Percentiles rank a stretch among this genome's conserved stretches.
Conservation (phyloP, 179 eudicot genomes). For the Spinacia oleracea region DNA sequence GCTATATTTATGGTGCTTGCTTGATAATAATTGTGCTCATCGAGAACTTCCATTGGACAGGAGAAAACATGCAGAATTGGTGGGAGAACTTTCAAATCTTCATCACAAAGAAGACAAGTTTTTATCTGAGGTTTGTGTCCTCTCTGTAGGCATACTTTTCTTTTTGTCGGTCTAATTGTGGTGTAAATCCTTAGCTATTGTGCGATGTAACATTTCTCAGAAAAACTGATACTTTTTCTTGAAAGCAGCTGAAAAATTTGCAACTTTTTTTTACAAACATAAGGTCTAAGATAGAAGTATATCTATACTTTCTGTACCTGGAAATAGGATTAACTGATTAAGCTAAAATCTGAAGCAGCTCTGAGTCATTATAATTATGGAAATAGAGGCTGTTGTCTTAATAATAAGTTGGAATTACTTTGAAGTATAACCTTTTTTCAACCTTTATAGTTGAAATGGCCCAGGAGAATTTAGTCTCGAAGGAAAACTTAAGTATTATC, state of each 20-base stretch:
- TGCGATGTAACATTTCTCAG: not conserved
- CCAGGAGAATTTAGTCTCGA: not conserved
- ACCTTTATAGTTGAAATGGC: not conserved
- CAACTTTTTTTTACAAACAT: not conserved
- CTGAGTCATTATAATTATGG: not conserved
- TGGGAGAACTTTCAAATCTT: conserved; percentile 75
- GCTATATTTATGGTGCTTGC: conserved; percentile 8
- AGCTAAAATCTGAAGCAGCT: conserved; percentile 11
- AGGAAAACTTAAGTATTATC: not conserved
- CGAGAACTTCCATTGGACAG: conserved; percentile 34
- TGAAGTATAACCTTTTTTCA: too few relatives aligned
- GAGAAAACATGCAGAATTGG: conserved; percentile 79
- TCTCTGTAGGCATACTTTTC: not conserved
- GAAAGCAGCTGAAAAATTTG: not conserved
- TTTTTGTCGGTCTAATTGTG: not conserved
- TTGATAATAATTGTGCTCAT: conserved; percentile 15
- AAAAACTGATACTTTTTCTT: not conserved
- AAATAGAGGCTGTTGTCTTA: conserved; percentile 2
- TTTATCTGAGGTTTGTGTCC: conserved; percentile 64
- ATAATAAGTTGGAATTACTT: not conserved
- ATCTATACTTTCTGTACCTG: not conserved
- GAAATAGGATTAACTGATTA: not conserved
- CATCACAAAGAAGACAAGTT: conserved; percentile 78
- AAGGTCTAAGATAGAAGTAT: not conserved
- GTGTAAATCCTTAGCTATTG: not conserved